Evolutionary conservation across 2,329 filamentous ascomycete genomes (phyloP).

Genomic region (Arthrinium puccinioides): DNA sequence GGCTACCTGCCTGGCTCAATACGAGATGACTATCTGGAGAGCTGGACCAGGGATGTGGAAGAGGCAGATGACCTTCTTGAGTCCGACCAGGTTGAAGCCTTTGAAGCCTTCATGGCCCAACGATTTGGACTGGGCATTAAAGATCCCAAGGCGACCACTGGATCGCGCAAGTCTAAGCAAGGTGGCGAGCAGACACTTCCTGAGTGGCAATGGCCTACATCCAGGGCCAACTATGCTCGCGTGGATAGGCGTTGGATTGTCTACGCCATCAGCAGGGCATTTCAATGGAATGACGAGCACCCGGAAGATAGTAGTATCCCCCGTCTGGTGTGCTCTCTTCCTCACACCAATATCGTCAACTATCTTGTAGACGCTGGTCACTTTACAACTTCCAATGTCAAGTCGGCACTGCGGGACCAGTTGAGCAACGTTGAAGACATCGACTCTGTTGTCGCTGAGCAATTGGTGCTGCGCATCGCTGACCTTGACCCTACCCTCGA

Average conservation of each 20-base stretch:
- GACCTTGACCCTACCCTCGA: slow-evolving; percentile 63
- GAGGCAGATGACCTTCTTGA: slow-evolving; percentile 41
- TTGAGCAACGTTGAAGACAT: slow-evolving; percentile 33
- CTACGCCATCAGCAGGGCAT: slow-evolving; percentile 54
- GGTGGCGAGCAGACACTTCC: slow-evolving; percentile 17
- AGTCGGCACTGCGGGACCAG: slow-evolving; percentile 47
- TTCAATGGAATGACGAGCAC: slow-evolving; percentile 44
- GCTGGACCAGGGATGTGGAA: slow-evolving; percentile 35
- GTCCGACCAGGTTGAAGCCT: slow-evolving; percentile 36
- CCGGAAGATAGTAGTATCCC: slow-evolving; percentile 33
- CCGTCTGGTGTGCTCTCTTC: slow-evolving; percentile 32
- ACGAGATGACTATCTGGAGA: slow-evolving; percentile 39
- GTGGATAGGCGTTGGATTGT: slow-evolving; percentile 60
- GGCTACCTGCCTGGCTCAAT: slow-evolving; percentile 41
- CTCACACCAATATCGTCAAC: slow-evolving; percentile 46
- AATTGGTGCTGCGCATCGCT: slow-evolving; percentile 55
- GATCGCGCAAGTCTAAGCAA: slow-evolving; percentile 12
- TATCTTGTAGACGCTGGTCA: slow-evolving; percentile 56
- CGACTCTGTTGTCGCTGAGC: slow-evolving; percentile 46
- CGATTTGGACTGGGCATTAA: slow-evolving; percentile 39
- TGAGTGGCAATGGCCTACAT: slow-evolving; percentile 45
- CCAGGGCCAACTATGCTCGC: slow-evolving; percentile 38
- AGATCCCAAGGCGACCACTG: slow-evolving; percentile 10
- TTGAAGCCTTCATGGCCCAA: slow-evolving; percentile 42
- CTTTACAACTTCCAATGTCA: slow-evolving; percentile 51